These are phyloP conservation scores for Chlamydomonas asymmetrica DNA, from an alignment of 139 green algal genomes.

Conservation along the genomic window DNA sequence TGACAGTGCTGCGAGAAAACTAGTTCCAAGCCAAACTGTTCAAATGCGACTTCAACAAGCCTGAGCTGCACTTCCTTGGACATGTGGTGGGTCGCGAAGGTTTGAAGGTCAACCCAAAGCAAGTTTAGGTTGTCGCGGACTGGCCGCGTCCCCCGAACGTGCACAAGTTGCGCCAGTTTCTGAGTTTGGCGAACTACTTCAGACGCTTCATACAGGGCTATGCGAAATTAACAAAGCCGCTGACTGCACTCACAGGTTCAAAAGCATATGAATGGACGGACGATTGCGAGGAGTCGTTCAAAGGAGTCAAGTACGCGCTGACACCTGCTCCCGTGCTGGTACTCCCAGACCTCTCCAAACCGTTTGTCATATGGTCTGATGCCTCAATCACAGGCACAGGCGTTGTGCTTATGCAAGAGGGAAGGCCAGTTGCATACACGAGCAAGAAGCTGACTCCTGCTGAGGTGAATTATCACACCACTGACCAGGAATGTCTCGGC, in stretches of 20 bases:
- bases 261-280: not conserved
- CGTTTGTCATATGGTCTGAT: slow-evolving; percentile 33
- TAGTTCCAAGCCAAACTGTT: slow-evolving; percentile 16
- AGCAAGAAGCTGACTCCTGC: slow-evolving; percentile 22
- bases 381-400: slow-evolving; percentile 22
- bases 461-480: slow-evolving; percentile 45
- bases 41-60: slow-evolving; percentile 33
- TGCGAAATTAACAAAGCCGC: slow-evolving; percentile 4
- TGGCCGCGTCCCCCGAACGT: not conserved
- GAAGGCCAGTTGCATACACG: slow-evolving; percentile 35
- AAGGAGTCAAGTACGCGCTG: slow-evolving; percentile 17
- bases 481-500: slow-evolving; percentile 39
- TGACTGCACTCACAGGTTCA: slow-evolving; percentile 14
- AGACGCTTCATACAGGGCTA: slow-evolving; percentile 37
- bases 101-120: not conserved
- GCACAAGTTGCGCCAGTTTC: slow-evolving; percentile 1
- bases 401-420: slow-evolving; percentile 34
- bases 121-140: not conserved
- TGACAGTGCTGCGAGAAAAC: slow-evolving; percentile 10
- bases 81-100: not conserved
- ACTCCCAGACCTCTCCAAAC: slow-evolving; percentile 6
- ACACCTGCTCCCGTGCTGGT: slow-evolving; percentile 26
- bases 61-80: slow-evolving; percentile 9
- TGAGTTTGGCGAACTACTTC: slow-evolving; percentile 40
- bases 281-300: not conserved